These are phyloP conservation scores for Coniochaeta sp. DNA, from an alignment of 2,329 filamentous ascomycete genomes.

Conservation along the genomic window DNA sequence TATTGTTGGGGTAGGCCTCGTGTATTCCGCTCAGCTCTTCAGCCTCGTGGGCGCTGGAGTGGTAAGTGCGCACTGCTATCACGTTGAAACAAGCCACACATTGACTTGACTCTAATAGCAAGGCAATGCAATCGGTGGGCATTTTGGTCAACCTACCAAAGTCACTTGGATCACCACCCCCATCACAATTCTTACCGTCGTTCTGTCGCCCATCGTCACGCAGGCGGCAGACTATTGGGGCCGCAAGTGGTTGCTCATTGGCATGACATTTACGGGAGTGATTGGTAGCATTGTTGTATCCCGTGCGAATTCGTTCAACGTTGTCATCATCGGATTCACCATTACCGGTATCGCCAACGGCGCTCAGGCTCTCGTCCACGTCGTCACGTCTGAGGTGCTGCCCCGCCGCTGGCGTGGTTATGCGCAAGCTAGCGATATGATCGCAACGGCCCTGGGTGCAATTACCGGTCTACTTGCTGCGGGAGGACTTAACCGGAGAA, in stretches of 20 bases:
- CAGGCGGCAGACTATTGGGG: conserved; percentile 34
- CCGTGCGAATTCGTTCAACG: conserved; percentile 23
- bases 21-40: conserved; percentile 26
- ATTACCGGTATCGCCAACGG: conserved; percentile 27
- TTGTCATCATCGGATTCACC: conserved; percentile 27
- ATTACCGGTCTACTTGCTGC: conserved; percentile 24
- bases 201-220: conserved; percentile 25
- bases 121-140: conserved; percentile 21
- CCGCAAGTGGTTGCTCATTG: conserved; percentile 29
- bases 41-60: conserved; percentile 25
- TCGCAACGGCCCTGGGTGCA: conserved; percentile 22
- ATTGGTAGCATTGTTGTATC: conserved; percentile 27
- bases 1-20: conserved; percentile 23
- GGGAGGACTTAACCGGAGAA: conserved; percentile 22
- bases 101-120: conserved; percentile 14
- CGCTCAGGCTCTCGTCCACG: conserved; percentile 28
- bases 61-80: conserved; percentile 12
- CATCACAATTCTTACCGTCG: conserved; percentile 27
- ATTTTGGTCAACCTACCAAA: conserved; percentile 14
- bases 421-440: conserved; percentile 24
- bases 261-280: conserved; percentile 23
- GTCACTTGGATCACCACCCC: conserved; percentile 25
- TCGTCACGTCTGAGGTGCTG: conserved; percentile 30
- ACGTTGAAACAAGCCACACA: neutral
- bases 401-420: conserved; percentile 25